Conservation (phyloP, 2,329 filamentous ascomycete genomes). For the Colletotrichum magnum region DNA sequence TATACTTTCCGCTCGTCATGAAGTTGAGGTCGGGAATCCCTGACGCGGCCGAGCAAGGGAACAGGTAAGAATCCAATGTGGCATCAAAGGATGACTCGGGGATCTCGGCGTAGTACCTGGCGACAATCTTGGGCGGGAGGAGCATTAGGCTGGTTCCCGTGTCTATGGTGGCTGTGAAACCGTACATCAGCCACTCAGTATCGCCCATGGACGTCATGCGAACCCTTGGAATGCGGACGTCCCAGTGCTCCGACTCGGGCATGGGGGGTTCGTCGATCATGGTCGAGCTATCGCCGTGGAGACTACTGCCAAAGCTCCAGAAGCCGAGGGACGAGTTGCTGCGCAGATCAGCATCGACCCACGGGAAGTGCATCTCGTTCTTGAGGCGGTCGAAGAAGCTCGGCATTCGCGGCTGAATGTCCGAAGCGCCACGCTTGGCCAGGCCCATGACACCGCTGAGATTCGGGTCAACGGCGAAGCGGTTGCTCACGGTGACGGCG, state of each 20-base stretch:
- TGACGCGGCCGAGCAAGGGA: constrained; percentile 68
- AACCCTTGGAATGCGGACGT: constrained; percentile 66
- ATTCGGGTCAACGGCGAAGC: constrained; percentile 57
- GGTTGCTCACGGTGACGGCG: constrained; percentile 58
- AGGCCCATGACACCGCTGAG: constrained; percentile 68
- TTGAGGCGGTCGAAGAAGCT: constrained; percentile 62
- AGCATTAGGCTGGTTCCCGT: constrained; percentile 79
- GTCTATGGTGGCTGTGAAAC: constrained; percentile 71
- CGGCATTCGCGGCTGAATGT: constrained; percentile 58
- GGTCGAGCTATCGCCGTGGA: constrained; percentile 46
- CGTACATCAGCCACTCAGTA: constrained; percentile 48
- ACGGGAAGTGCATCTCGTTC: constrained; percentile 54
- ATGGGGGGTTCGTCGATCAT: constrained; percentile 21
- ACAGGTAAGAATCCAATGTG: constrained; percentile 64
- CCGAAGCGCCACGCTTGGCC: constrained; percentile 61
- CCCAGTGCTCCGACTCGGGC: constrained; percentile 51
- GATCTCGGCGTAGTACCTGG: constrained; percentile 72
- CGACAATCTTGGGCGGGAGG: constrained; percentile 67
- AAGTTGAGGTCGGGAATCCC: constrained; percentile 71
- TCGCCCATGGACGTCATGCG: constrained; percentile 49
- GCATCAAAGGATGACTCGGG: constrained; percentile 64
- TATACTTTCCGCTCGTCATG: constrained; percentile 63
- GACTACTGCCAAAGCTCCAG: constrained; percentile 60
- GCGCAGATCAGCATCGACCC: constrained; percentile 65
- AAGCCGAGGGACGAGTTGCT: constrained; percentile 46